Conservation (phyloP, 306 rosid species). For the Inga laurina region DNA sequence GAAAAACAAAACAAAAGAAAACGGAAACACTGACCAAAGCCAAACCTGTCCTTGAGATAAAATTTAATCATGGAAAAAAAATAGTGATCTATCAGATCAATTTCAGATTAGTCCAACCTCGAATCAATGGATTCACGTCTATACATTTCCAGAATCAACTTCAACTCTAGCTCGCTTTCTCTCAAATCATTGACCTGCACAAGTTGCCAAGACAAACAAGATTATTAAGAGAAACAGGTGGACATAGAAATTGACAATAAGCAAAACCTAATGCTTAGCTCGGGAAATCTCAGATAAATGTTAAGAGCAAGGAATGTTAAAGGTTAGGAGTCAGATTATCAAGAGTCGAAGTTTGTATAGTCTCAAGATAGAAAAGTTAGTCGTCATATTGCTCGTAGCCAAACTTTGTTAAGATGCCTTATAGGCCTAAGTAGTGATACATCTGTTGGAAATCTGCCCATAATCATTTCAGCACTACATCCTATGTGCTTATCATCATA, state of each 20-base stretch:
- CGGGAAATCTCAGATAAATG: not conserved
- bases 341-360: not conserved
- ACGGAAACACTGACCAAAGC: not conserved
- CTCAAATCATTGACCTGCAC: constrained; percentile 72
- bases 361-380: not conserved
- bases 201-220: constrained; percentile 16
- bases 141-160: constrained; percentile 79
- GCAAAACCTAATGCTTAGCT: not conserved
- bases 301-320: not conserved
- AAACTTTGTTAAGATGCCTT: not conserved
- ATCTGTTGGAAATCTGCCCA: too few relatives aligned
- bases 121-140: constrained; percentile 84
- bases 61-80: not conserved
- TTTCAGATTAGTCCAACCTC: constrained; percentile 52
- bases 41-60: not conserved
- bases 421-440: not conserved
- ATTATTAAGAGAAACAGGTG: not conserved
- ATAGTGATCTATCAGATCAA: not conserved
- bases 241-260: not conserved
- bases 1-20: not conserved
- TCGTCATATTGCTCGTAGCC: not conserved
- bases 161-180: constrained; percentile 58
- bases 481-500: too few relatives aligned
- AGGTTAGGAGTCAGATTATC: not conserved
- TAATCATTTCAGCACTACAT: too few relatives aligned